Conservation (phyloP, 176 grass and related monocot species). For the Oryza officinalis region DNA sequence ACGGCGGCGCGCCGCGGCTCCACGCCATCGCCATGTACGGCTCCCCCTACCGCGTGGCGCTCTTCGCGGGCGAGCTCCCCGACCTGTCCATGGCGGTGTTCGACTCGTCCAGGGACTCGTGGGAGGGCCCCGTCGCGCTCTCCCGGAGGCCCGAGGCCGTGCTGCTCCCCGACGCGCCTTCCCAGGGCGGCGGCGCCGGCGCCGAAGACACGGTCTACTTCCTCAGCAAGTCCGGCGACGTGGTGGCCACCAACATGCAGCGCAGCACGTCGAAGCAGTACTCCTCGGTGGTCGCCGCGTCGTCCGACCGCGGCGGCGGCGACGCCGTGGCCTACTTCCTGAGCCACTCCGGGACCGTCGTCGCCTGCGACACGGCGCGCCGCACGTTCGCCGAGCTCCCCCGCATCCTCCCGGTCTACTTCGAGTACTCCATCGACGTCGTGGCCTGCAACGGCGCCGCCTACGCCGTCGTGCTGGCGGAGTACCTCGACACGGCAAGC, state of each 20-base stretch:
- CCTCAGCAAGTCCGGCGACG: slow-evolving; percentile 84
- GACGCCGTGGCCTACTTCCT: slow-evolving; percentile 73
- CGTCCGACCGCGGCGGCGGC: slow-evolving; percentile 12
- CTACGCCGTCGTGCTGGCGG: slow-evolving; percentile 67
- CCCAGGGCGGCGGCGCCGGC: background rate
- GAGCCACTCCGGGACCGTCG: slow-evolving; percentile 63
- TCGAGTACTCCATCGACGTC: slow-evolving; percentile 84
- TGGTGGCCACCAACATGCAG: slow-evolving; percentile 88
- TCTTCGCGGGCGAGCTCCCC: slow-evolving; percentile 58
- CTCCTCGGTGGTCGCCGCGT: slow-evolving; percentile 52
- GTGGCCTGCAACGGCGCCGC: slow-evolving; percentile 54
- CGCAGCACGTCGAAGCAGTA: slow-evolving; percentile 79
- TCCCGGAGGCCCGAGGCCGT: slow-evolving; percentile 29
- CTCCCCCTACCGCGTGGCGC: slow-evolving; percentile 49
- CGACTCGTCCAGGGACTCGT: slow-evolving; percentile 46
- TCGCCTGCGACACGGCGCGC: slow-evolving; percentile 65
- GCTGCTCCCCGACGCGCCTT: background rate
- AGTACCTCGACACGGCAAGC: slow-evolving; percentile 72
- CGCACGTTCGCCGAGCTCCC: slow-evolving; percentile 59
- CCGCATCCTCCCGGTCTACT: slow-evolving; percentile 62
- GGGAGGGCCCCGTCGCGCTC: slow-evolving; percentile 51
- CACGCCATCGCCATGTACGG: slow-evolving; percentile 76
- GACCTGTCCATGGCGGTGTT: slow-evolving; percentile 63
- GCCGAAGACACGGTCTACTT: slow-evolving; percentile 67
- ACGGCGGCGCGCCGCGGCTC: slow-evolving; percentile 22